phyloP scores from a whole-genome alignment of 108 stramenopile genomes.

The Cylindrotheca closterium region DNA sequence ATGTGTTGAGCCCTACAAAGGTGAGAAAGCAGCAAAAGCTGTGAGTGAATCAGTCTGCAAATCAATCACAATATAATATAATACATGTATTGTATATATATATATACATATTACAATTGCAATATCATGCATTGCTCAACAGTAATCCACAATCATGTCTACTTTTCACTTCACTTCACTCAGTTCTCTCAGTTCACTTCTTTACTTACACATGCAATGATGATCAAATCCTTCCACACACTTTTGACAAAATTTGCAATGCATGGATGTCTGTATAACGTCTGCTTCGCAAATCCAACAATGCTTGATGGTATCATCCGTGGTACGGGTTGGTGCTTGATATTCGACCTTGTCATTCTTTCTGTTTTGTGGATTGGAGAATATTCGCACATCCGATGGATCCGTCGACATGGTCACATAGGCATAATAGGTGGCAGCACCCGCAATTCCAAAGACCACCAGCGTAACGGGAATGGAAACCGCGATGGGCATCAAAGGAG shows the following conservation, averaged over 20 bases:
- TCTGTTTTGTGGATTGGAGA: too few species aligned
- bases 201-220: conserved; percentile 84
- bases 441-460: conserved; percentile 31
- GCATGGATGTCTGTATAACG: conserved; percentile 77
- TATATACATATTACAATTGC: too few species aligned
- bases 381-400: conserved; percentile 42
- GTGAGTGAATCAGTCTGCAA: too few species aligned
- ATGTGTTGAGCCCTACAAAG: conserved; percentile 85
- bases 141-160: too few species aligned
- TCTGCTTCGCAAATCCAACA: conserved; percentile 87
- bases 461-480: conserved; percentile 65
- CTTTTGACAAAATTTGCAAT: conserved; percentile 95
- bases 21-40: background rate
- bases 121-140: too few species aligned
- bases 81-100: too few species aligned
- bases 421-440: conserved; percentile 46
- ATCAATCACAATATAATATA: conserved; percentile 1
- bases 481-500: conserved; percentile 61
- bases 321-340: too few species aligned
- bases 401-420: conserved; percentile 55
- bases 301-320: conserved; percentile 72
- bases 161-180: too few species aligned
- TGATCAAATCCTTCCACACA: conserved; percentile 93
- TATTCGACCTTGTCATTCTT: too few species aligned
- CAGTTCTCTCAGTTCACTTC: too few species aligned